Evolutionary conservation across 306 rosid species (phyloP), one percentile per base, ranked within the genome.

Genomic region (Dalbergia cultrata): DNA sequence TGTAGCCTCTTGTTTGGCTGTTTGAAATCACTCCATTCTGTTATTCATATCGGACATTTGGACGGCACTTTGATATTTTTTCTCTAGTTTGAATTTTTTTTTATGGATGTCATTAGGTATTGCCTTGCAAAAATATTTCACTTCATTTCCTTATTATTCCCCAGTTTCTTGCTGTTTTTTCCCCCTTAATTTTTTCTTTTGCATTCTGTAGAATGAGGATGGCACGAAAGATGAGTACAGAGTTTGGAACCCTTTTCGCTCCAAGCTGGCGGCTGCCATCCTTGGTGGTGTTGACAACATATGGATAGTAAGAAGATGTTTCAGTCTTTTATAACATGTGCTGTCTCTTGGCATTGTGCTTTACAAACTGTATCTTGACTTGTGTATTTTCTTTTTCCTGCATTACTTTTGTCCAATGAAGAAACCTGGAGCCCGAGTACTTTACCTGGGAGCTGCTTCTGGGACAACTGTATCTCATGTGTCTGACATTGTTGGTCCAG

Each of bases 401-500:
- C 37, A 0, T 64, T 21, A 3, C 8, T 12, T 31, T 71, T 83
- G 76, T 37, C 8, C 41, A 3, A 75, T 83, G 8, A 0, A 92
- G 97, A 90, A 89, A 91, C 97, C 97, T 47, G 97, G 97, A 77
- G 88, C 95, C 10, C 76, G 78, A 37, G 95, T 95, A 58, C 91
- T 95, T 22, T 95, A 95, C 81, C 92, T 95, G 1, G 97, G 99
- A 13, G 97, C 99, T 84, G 99, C 99, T 77, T 93, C 98, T 11
- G 98, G 99, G 5, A 96, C 97, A 39, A 96, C 97, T 3, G 99
- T 96, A 11, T 93, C 98, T 43, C 98, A 96, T 12, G 99, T 96
- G n/a, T 93, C 98, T 13, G 99, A 96, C 71, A 17, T 96, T 72
- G 96, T 96, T 82, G 99, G 99, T 22, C 97, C 98, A 5, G 99